These are phyloP conservation scores for Coemansia sp. DNA, from an alignment of 192 early-diverging fungal genomes.

Conservation along the genomic window DNA sequence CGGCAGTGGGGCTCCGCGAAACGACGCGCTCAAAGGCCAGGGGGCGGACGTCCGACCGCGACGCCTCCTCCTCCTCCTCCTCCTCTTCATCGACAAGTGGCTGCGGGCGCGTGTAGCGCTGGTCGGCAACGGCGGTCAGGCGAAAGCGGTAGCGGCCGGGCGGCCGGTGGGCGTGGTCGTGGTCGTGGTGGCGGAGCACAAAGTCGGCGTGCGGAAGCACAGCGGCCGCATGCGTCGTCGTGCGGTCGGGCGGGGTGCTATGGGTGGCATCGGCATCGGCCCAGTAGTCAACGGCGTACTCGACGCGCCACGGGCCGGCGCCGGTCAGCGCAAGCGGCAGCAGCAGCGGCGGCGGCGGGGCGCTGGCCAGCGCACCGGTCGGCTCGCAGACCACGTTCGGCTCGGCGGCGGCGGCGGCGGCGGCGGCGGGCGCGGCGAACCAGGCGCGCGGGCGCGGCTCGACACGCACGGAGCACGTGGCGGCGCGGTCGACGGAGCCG, in stretches of 20 bases:
- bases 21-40: conserved; percentile 34
- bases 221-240: conserved; percentile 21
- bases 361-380: neutral
- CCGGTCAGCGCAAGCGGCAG: conserved; percentile 33
- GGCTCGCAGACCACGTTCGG: too few species aligned
- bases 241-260: conserved; percentile 27
- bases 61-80: neutral
- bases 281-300: conserved; percentile 47
- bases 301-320: conserved; percentile 39
- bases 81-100: conserved; percentile 1
- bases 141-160: conserved; percentile 46
- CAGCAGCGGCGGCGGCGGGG: neutral
- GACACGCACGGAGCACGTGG: conserved; percentile 33
- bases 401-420: neutral
- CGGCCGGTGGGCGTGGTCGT: conserved; percentile 26
- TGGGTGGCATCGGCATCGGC: conserved; percentile 3
- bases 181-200: neutral
- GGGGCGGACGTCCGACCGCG: conserved; percentile 2
- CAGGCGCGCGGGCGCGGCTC: conserved; percentile 40
- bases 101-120: conserved; percentile 38
- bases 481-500: conserved; percentile 23
- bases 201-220: conserved; percentile 22
- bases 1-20: conserved; percentile 22
- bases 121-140: conserved; percentile 32
- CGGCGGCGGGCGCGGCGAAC: conserved; percentile 13